Evolutionary conservation across 2,329 filamentous ascomycete genomes (phyloP), one percentile per base, ranked within the genome.

Genomic region (Aspergillus sp.): DNA sequence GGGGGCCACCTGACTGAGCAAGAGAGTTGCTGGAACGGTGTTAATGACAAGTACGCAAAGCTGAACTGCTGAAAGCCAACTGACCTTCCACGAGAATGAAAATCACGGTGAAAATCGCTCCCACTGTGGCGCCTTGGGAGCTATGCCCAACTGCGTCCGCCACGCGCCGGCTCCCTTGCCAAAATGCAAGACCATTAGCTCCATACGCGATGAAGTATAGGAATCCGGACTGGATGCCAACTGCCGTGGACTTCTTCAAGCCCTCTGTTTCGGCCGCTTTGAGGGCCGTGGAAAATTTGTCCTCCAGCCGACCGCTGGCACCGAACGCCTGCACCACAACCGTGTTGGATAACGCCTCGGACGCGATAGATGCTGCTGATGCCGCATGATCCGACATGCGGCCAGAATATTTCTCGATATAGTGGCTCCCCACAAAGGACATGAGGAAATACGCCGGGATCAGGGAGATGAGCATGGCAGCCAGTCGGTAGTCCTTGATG

Each of bases 161-260:
- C 47, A 87, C 81, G 54, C 81, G 81, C 39, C 77, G 79, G 62
- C 84, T 87, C 52, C 87, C 87, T 69, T 89, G 83, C 85, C 86
- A 90, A 68, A 88, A 90, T 0, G 87, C 85, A 14, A 90, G 77
- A 1, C 85, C 86, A 69, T 89, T 90, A 6, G 85, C 86, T 2
- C 85, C 82, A 63, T 88, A 90, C 4, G 86, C 85, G 63, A 90
- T 84, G 63, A 90, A 90, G 69, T 88, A 90, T 6, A 90, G 75
- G 16, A 84, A 71, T 10, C 87, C 87, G 7, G 85, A 80, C 67
- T 89, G 85, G 0, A 84, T 71, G 4, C 83, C 88, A 26, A 83
- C 79, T 0, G 82, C 79, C 1, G 81, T 72, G 0, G 84, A 82
- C 69, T 89, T 90, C 62, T 84, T 84, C 60, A 85, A 79, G 2